Base-by-base conservation (phyloP, 148 eudicot genomes). In the Fagopyrum homotropicum region DNA sequence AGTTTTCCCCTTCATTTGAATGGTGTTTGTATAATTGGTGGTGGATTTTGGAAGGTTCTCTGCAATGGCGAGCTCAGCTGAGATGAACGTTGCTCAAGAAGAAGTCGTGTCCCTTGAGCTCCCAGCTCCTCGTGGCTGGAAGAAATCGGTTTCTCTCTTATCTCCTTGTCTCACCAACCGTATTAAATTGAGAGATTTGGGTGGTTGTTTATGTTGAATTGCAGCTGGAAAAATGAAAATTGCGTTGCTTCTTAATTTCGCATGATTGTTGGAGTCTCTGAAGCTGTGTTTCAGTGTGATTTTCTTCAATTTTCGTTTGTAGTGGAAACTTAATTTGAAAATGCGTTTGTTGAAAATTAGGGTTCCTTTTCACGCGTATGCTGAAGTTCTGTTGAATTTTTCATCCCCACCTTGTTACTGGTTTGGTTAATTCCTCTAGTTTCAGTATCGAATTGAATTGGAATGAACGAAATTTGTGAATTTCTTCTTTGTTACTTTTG, bases 121-220 rank as follows among this genome's bases (percentile, higher is more conserved):
- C 17, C 79, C 84, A 50, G 84, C 87, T 68, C 87, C 87, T 84
- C 17, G 76, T 77, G 87, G 87, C 40, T 84, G 87, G 87, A 79
- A 70, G 69, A 84, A 84, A 75, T 75, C 57, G 87, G 87, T 84
- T 17, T 10, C 55, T 73, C 55, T 60, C 6, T 35, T 76, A 3
- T 72, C 44, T 57, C 64, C 19, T 2, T 46, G 45, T 72, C 30
- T 49, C 74, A 45, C 12, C 9, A 15, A 7, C n/a, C 5, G 5
- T 6, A 12, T 35, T 14, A 15, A 66, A 35, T 64, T 64, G 70
- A 30, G 46, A n/a, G 15, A 12, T 35, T 15, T 66, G 2, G 46
- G 17, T 0, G 14, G 19, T 66, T 66, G 71, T 40, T 66, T 64
- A 11, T 66, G 47, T 66, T 66, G 43, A 66, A 35, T 43, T 43